Conservation (phyloP, 805 yeast species). For the Barnettozyma sucrosica region DNA sequence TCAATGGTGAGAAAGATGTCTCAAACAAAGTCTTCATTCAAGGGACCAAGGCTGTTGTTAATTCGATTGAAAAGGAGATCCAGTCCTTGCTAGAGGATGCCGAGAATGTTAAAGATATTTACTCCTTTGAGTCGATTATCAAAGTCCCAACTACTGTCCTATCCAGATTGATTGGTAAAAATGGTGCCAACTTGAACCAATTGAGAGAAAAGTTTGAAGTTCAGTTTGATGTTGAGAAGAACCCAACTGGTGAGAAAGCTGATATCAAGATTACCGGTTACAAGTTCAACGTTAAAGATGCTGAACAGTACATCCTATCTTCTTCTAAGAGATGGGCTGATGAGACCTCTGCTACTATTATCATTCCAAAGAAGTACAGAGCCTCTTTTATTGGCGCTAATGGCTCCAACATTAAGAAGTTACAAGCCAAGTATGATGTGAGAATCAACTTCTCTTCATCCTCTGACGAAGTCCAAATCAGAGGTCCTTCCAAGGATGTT, state of each 20-base stretch:
- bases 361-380: slow-evolving; percentile 74
- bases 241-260: slow-evolving; percentile 38
- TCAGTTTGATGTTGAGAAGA: slow-evolving; percentile 65
- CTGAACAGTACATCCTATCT: slow-evolving; percentile 50
- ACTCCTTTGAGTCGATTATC: slow-evolving; percentile 38
- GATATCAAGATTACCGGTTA: slow-evolving; percentile 67
- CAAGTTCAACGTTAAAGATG: slow-evolving; percentile 70
- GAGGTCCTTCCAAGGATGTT: slow-evolving; percentile 90
- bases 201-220: slow-evolving; percentile 71
- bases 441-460: slow-evolving; percentile 67
- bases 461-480: slow-evolving; percentile 58
- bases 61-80: slow-evolving; percentile 46
- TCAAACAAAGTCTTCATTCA: slow-evolving; percentile 54
- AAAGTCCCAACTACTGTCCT: slow-evolving; percentile 62
- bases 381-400: slow-evolving; percentile 77
- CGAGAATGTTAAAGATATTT: slow-evolving; percentile 41
- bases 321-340: slow-evolving; percentile 78
- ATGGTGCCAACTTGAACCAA: slow-evolving; percentile 67
- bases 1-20: slow-evolving; percentile 32
- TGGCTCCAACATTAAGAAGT: slow-evolving; percentile 75
- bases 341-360: slow-evolving; percentile 58
- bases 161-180: slow-evolving; percentile 84
- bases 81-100: slow-evolving; percentile 50
- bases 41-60: slow-evolving; percentile 65
- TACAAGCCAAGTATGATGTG: slow-evolving; percentile 84